Conservation (phyloP, 2,329 filamentous ascomycete species). For the Paecilomyces niveus region DNA sequence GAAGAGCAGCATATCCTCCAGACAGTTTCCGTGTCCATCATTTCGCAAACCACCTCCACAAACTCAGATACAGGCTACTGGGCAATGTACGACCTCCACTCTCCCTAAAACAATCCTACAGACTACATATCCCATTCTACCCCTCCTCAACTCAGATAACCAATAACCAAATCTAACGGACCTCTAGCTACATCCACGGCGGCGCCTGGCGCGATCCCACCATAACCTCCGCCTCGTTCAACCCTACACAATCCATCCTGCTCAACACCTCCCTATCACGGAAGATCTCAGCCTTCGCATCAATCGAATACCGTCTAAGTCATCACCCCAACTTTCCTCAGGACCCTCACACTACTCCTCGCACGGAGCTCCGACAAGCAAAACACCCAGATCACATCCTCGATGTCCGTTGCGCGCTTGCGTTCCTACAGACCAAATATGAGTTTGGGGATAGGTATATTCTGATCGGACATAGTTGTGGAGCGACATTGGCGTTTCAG, state of each 20-base stretch:
- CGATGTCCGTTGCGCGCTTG: conserved; percentile 34
- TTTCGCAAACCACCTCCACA: conserved; percentile 3
- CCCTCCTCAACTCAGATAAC: neutral
- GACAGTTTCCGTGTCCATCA: conserved; percentile 22
- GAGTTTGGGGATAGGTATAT: conserved; percentile 33
- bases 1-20: conserved; percentile 23
- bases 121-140: neutral
- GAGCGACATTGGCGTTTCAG: conserved; percentile 41
- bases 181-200: conserved; percentile 39
- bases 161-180: neutral
- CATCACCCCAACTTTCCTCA: conserved; percentile 35
- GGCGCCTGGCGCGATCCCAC: conserved; percentile 44
- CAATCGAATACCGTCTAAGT: conserved; percentile 42
- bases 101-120: neutral
- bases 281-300: conserved; percentile 35
- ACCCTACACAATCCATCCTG: conserved; percentile 26
- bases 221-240: conserved; percentile 29
- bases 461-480: conserved; percentile 41
- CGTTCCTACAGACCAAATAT: conserved; percentile 35
- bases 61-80: conserved; percentile 25
- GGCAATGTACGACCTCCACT: conserved; percentile 28
- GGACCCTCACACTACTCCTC: conserved; percentile 18
- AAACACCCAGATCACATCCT: conserved; percentile 40
- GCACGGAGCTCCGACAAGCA: conserved; percentile 26
- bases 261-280: conserved; percentile 13